Base-by-base conservation (phyloP, 2,329 filamentous ascomycete species). In the Stagonosporopsis cucurbitacearum region DNA sequence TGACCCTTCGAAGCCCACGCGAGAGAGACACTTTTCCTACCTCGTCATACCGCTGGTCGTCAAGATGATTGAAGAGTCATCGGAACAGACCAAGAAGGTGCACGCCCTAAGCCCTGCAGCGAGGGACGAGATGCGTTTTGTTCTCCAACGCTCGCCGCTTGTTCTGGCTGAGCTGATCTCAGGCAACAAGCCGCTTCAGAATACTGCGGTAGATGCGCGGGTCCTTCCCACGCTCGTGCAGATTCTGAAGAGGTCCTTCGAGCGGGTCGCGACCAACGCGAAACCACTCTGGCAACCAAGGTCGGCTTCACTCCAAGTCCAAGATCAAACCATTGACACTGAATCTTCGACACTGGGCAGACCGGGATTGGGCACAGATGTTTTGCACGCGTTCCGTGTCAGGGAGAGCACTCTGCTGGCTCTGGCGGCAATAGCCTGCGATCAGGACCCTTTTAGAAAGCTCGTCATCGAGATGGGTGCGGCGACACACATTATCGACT, bases 361-460 rank as follows among this genome's bases (percentile, higher is more conserved):
- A 47, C 36, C 71, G 22, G 73, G 72, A 7, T 58, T 76, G 12
- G 69, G 65, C 36, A 81, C 85, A 76, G 66, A 83, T 81, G 68
- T 86, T 75, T 62, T 81, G 15, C 91, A 96, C 73, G 86, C 88
- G 22, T 87, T 93, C 74, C 88, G 83, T 64, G 84, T 92, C 62
- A 86, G 95, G 50, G 90, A 94, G 74, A 88, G 85, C 45, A 85
- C 88, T 1, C 78, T 98, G 17, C 88, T 88, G 67, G 92, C 92
- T 1, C 79, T 98, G 52, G 90, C 90, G n/a, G 89, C 92, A 2
- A 80, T 98, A 46, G 86, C 90, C 1, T 86, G 90, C 2, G 88
- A 89, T 65, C 92, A 92, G 67, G 92, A 98, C 64, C 86, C 90
- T 22, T 91, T 94, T 69, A 84, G 93, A 39, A 96, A 96, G 70